Evolutionary conservation across 2,329 filamentous ascomycete species (phyloP), one percentile per base, ranked within the genome.

Genomic region (Aspergillus candidus): DNA sequence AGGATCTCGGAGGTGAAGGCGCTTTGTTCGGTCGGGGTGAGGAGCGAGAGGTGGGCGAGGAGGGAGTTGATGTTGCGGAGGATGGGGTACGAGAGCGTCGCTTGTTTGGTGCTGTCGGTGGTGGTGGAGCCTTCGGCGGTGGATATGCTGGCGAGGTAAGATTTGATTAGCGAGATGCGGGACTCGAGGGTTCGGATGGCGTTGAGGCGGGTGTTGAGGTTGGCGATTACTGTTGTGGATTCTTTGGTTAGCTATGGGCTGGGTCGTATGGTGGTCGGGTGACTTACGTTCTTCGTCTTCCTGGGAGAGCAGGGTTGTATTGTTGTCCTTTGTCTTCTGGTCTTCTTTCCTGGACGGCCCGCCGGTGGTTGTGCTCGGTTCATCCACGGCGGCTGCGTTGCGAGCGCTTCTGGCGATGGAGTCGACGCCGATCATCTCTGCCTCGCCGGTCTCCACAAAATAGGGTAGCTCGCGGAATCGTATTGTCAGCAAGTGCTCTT

Each of bases 341-440:
- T 27, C 41, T 40, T 41, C 52, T 47, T 45, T 32, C 27, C 51
- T 38, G 8, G 46, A 40, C 3, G 45, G 18, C 3, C 29, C 35
- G 32, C 52, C 48, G 36, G 47, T 39, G 41, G 51, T 39, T 36
- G 55, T 33, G 6, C 50, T 42, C 30, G 56, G 48, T 1, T 57
- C 46, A 13, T 68, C 63, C 17, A 80, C 71, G 29, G 80, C 80
- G 10, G 85, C 82, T 17, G 89, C 90, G 58, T 87, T 91, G 38
- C 86, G 87, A 37, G 86, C 86, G 32, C 86, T 88, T 41, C 84
- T 83, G 1, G 91, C 90, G 14, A 98, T 85, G 53, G 90, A 94
- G 66, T 96, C 89, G 59, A 98, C 87, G 55, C 87, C 86, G 53
- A 98, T 97, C 89, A 96, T 96, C 67, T 98, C 93, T 1, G 90